Evolutionary conservation across 306 rosid genomes (phyloP), one percentile per base, ranked within the genome.

Genomic region (Potentilla sterilis): DNA sequence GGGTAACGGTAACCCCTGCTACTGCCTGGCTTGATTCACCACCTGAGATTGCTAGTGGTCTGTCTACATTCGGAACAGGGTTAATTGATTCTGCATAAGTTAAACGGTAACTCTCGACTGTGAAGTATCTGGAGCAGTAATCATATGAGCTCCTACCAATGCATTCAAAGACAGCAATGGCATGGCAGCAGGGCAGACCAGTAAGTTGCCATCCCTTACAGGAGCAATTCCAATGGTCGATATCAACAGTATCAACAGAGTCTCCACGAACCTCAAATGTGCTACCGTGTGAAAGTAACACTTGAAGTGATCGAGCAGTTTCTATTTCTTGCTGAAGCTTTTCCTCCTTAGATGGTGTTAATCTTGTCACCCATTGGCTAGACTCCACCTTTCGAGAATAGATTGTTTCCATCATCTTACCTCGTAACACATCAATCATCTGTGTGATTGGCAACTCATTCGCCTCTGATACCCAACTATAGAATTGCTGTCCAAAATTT

Each of bases 381-480:
- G 98, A 86, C 16, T 89, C 93, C 32, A 77, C 87, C 59, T 93
- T 70, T 18, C 89, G 89, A 12, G 87, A 54, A 75, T 85, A 84
- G 46, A 96, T 83, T 34, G 96, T 48, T 87, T 92, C 96, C 98
- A 96, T 90, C 88, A 88, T 92, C 81, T 89, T 96, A 48, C 92
- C 92, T 75, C 97, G 87, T 37, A 96, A 83, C 22, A 85, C 85
- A 75, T 92, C 98, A 73, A 96, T 81, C 98, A 96, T 92, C 83
- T 92, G 98, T 77, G 97, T 96, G 65, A 96, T 89, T 65, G 99
- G 99, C 81, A 96, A 81, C 75, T 95, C 99, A 49, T 96, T 91
- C 14, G 99, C 96, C 81, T 96, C 98, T 52, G 97, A 88, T 13
- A 92, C 88, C 93, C 98, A 96, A 77, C 84, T 84, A 81, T 92